Evolutionary conservation across 2,329 filamentous ascomycete genomes (phyloP), one percentile per base, ranked within the genome.

Genomic region (Fonsecaea multimorphosa): DNA sequence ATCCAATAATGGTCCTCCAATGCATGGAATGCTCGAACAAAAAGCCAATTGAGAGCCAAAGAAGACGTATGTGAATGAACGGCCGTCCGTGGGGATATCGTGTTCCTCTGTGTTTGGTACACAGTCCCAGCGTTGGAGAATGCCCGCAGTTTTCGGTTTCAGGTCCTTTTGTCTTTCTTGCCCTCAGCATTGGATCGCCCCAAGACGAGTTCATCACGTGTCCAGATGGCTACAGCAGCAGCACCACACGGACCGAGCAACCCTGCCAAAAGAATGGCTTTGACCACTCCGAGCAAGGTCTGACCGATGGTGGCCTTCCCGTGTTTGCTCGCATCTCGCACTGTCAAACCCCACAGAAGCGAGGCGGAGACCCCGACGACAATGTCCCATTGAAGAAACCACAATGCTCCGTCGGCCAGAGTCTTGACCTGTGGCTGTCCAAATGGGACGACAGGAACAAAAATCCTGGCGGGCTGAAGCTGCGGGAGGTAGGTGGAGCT

Each of bases 311-410:
- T 73, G 27, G 75, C 67, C 9, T 74, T 67, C 34, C 73, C 73
- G 44, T 67, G 68, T 56, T 76, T 74, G 5, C 75, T 74, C 40
- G 71, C 68, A 0, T 63, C 71, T 57, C 78, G 77, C 19, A 84
- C 61, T 2, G 75, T 73, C 2, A 79, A 58, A 2, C 79, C 78
- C 83, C 83, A 85, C 4, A 83, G 36, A 22, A 84, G 58, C 22
- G 82, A 72, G 1, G 79, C 78, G 0, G 71, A 64, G 0, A 78
- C 78, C 1, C 80, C 81, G 34, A 81, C 76, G 52, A 81, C 71
- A 11, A 83, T 74, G 69, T 85, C 83, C 79, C 82, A 85, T 38
- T 82, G 78, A 32, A 85, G 68, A 66, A 85, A 82, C 44, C 74
- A 75, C 40, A 81, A 77, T 9, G 79, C 77, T 0, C 83, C 80